Evolutionary conservation across 495 filamentous ascomycete genomes (phyloP), one percentile per base, ranked within the genome.

Genomic region (Neurospora intermedia): DNA sequence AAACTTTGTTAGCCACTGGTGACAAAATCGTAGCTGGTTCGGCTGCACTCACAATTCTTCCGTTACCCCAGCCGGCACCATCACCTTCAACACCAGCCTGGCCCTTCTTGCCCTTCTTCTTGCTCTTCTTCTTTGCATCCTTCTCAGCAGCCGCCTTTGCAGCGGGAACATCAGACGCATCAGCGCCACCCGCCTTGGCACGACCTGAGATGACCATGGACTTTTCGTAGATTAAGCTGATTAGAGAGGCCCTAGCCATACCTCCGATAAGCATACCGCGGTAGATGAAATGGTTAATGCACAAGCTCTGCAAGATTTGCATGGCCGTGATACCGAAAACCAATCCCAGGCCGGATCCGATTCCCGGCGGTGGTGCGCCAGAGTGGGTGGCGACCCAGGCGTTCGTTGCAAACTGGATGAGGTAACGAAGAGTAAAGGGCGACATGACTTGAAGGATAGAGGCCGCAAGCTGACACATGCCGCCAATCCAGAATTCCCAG

Each of bases 1-100:
- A 23, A 31, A 15, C 8, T 16, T 16, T 10, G 71, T 80, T 23
- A 77, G 74, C 69, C 54, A 66, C 59, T 38, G 20, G n/a, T 20
- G 20, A n/a, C 6, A 23, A 7, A 7, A 6, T 4, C 18, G 70
- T 18, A 16, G 5, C 48, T 38, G 23, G 10, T 16, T 42, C 3
- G 20, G 11, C 15, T 43, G 13, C 7, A 77, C 78, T 75, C 69
- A 80, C 88, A 40, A 98, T 91, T 72, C 92, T 88, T 23, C 95
- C 95, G 77, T 98, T 98, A 62, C 89, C 89, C 95, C 95, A 98
- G 23, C 94, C 94, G 7, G 86, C 86, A 35, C 91, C 91, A 75
- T 94, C 91, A 18, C 88, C 89, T 10, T 86, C 79, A 16, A 91
- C 82, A 6, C 80, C 83, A 3, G 76, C 83, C 84, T 76, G 84